A percentile compares a stretch with the other conserved stretches of the same genome.
phyloP scores from a whole-genome alignment of 2,329 filamentous ascomycete genomes.

The Parastagonospora avenae region DNA sequence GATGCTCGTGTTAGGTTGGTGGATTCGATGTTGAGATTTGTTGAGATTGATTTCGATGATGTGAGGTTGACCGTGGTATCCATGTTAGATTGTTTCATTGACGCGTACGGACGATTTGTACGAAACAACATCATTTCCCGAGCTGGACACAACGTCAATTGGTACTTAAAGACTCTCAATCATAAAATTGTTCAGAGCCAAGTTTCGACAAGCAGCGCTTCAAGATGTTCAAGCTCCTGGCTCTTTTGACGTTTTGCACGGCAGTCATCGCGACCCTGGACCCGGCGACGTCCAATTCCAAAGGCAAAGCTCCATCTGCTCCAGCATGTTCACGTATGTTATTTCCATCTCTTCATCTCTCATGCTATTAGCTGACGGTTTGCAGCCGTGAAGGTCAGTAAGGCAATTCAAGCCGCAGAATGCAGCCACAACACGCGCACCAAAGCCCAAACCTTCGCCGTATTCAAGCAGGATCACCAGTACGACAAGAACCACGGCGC shows the following conservation, averaged over 20 bases:
- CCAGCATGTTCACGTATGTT: slow-evolving; percentile 29
- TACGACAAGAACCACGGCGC: slow-evolving; percentile 52
- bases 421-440: slow-evolving; percentile 50
- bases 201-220: no score
- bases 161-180: neutral
- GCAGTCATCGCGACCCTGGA: slow-evolving; percentile 42
- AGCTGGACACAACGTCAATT: neutral
- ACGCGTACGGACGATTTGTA: neutral
- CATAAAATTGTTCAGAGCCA: neutral
- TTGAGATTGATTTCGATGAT: no score
- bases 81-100: neutral
- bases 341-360: neutral
- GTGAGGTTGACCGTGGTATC: neutral
- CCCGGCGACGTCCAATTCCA: slow-evolving; percentile 46
- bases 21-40: no score
- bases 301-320: slow-evolving; percentile 35
- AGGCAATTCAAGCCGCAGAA: slow-evolving; percentile 51
- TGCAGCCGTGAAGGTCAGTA: slow-evolving; percentile 37
- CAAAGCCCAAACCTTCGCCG: slow-evolving; percentile 46
- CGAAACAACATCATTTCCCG: neutral
- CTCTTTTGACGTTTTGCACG: slow-evolving; percentile 13
- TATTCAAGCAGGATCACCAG: slow-evolving; percentile 53
- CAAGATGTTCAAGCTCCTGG: slow-evolving; percentile 1
- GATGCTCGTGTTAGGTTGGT: no score
- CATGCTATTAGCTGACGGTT: neutral